phyloP scores from a whole-genome alignment of 2,329 filamentous ascomycete species.

The Cladosporium oxysporum region DNA sequence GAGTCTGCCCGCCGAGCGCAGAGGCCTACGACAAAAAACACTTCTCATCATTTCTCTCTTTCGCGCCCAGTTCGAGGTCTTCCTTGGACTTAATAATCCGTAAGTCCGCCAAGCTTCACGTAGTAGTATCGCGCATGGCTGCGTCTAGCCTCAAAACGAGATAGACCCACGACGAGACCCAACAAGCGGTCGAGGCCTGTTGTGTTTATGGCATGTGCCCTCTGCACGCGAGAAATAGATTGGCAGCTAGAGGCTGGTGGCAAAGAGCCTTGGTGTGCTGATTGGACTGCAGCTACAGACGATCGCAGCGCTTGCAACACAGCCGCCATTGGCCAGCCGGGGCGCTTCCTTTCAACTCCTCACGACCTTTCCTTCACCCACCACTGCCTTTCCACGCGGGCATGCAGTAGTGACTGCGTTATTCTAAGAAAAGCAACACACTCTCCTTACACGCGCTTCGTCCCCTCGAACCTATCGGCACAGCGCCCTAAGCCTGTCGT shows the following conservation, averaged over 20 bases:
- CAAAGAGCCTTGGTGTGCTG: conserved; percentile 17
- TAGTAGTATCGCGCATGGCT: conserved; percentile 3
- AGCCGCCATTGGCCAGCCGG: conserved; percentile 14
- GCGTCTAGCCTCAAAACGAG: not conserved
- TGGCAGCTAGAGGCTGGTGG: conserved; percentile 7
- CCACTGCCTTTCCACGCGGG: conserved; percentile 26
- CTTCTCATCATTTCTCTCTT: not conserved
- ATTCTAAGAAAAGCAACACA: conserved; percentile 34
- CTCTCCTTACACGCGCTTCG: conserved; percentile 22
- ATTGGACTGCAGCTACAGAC: conserved; percentile 16
- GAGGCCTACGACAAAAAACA: not conserved
- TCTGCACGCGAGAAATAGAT: not conserved
- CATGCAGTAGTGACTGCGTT: conserved; percentile 30
- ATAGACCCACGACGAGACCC: not conserved
- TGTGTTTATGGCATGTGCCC: conserved; percentile 6
- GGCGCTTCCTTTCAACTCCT: conserved; percentile 15
- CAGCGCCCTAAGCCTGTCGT: conserved; percentile 28
- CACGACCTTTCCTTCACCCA: conserved; percentile 16
- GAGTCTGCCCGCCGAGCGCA: not conserved
- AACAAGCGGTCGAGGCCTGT: not conserved
- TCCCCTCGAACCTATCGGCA: conserved; percentile 24
- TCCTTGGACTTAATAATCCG: not conserved
- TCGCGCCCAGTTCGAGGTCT: not conserved
- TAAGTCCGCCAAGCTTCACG: conserved; percentile 16
- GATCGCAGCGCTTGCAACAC: conserved; percentile 15